Base-by-base conservation (phyloP, 306 rosid genomes). In the Cicer bijugum region DNA sequence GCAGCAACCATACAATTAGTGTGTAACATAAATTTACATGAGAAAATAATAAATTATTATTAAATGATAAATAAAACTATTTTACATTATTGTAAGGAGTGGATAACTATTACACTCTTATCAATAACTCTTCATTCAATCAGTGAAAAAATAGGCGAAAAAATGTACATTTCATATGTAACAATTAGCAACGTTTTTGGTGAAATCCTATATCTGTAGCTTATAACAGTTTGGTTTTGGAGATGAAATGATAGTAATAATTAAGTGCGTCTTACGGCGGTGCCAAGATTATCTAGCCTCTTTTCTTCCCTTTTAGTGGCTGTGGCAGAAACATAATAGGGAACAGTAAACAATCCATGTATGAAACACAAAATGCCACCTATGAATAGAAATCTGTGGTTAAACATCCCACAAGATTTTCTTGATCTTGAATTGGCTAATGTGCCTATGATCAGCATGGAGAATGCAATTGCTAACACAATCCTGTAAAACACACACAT, bases 361-460 rank as follows among this genome's bases (percentile, higher is more conserved):
- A 91, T 33, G 83, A 88, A 91, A 58, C 97, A 94, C 44, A 89
- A 4, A 64, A 94, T 87, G 48, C 96, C 98, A 44, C 99, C 95
- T 0, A 88, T 82, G 2, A 82, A 81, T 23, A 94, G 75, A 47
- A 87, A 70, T 1, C 76, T 84, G 68, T 55, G 88, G 78, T 83
- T 82, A 1, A 88, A 82, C 2, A 91, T 44, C 0, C 76, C 85
- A 44, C 99, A 91, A 0, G 80, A 75, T 70, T 76, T 80, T 76
- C 87, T 88, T 6, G 94, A 84, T 55, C 63, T 88, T 43, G 89
- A 80, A 80, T 94, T 94, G 0, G 86, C 75, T 56, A 88, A 12
- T 40, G 95, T 69, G 5, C 97, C 93, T 1, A 87, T 69, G 2
- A 94, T 83, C 3, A 94, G 82, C 91, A 91, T 19, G 0, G 92